A percentile compares a stretch with the other conserved stretches of the same genome.
These are phyloP conservation scores for Phytophthora sansomeana DNA, from an alignment of 352 stramenopile genomes.

Conservation along the genomic window DNA sequence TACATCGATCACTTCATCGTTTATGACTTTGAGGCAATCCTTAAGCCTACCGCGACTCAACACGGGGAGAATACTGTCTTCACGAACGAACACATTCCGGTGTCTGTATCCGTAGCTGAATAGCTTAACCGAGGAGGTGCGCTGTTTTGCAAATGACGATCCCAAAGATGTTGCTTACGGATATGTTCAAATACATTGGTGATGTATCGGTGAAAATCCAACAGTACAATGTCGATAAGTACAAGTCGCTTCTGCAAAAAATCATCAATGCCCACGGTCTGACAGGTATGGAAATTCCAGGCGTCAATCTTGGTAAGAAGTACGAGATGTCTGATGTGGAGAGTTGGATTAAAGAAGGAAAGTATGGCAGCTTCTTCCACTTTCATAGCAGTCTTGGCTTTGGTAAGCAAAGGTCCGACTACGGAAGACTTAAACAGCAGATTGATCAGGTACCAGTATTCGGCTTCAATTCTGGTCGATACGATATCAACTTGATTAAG, in stretches of 20 bases:
- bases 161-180: conserved; percentile 1
- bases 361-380: conserved; percentile 13
- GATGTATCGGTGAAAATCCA: conserved; percentile 1
- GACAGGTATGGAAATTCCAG: conserved; percentile 11
- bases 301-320: background rate
- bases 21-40: background rate
- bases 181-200: conserved; percentile 7
- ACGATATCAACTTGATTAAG: conserved; percentile 45
- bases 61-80: background rate
- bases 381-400: conserved; percentile 10
- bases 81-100: background rate
- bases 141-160: conserved; percentile 9
- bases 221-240: conserved; percentile 6
- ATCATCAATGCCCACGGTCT: background rate
- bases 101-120: conserved; percentile 1
- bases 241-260: conserved; percentile 3
- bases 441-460: conserved; percentile 25
- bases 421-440: conserved; percentile 8
- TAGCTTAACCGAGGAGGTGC: conserved; percentile 3
- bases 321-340: conserved; percentile 4
- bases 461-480: conserved; percentile 11
- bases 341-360: conserved; percentile 1
- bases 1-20: conserved; percentile 16
- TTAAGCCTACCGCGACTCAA: background rate
- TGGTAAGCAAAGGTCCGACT: conserved; percentile 8